Conservation (phyloP, 202 grass and related monocot genomes). For the Setaria italica region DNA sequence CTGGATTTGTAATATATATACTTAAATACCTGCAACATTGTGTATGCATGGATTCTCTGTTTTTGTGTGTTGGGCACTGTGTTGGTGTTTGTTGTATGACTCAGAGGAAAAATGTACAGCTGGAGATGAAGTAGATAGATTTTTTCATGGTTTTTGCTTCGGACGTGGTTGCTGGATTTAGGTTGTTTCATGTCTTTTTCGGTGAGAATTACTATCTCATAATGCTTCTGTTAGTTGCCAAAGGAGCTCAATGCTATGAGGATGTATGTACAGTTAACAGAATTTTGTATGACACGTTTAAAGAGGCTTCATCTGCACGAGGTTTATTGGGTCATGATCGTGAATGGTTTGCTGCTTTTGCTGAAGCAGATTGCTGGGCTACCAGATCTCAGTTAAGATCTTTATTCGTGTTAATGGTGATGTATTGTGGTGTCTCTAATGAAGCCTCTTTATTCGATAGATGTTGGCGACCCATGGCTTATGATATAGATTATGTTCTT, state of each 20-base stretch:
- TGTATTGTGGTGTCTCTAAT: background rate
- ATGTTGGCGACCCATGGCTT: background rate
- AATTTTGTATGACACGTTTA: background rate
- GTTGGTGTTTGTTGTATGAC: too few relatives aligned
- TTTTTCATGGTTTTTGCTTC: too few relatives aligned
- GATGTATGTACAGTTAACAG: background rate
- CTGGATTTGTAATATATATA: too few relatives aligned
- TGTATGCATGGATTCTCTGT: too few relatives aligned
- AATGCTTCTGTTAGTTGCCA: background rate
- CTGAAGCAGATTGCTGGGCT: too few relatives aligned
- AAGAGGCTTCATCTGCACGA: background rate
- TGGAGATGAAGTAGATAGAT: too few relatives aligned
- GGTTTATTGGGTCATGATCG: constrained; percentile 10
- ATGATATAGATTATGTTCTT: background rate
- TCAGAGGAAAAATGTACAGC: too few relatives aligned
- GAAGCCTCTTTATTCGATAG: background rate
- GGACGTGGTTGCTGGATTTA: too few relatives aligned
- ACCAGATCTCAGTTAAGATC: background rate
- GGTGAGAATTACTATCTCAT: background rate
- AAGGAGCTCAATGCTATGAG: background rate
- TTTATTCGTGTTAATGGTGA: background rate
- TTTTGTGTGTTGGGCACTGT: too few relatives aligned
- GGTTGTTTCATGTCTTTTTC: too few relatives aligned
- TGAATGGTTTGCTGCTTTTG: background rate
- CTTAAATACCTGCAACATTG: too few relatives aligned